These are phyloP conservation scores for Rhodomyrtus psidioides DNA, from an alignment of 441 rosid genomes.

Conservation along the genomic window DNA sequence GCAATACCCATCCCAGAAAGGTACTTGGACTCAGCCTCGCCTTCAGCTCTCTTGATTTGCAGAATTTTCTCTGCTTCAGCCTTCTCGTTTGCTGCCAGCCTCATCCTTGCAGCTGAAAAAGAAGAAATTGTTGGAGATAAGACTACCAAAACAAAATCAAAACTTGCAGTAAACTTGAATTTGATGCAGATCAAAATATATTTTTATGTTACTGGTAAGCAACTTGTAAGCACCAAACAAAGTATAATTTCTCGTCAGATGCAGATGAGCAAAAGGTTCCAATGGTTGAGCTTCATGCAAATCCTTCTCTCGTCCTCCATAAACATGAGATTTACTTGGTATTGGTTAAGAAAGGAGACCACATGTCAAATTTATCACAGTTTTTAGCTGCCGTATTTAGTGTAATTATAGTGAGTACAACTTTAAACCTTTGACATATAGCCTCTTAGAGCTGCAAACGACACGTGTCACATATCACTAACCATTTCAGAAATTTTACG, in stretches of 20 bases:
- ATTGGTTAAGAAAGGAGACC: neutral
- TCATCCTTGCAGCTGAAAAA: slow-evolving; percentile 1
- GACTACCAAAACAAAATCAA: neutral
- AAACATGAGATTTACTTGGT: neutral
- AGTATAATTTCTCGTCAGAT: neutral
- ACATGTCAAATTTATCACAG: neutral
- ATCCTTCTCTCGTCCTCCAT: neutral
- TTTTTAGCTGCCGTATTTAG: neutral
- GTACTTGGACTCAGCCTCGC: slow-evolving; percentile 9
- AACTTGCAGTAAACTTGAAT: neutral
- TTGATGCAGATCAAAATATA: neutral
- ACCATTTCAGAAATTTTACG: neutral
- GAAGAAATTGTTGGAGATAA: neutral
- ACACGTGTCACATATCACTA: neutral
- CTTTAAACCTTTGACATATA: neutral
- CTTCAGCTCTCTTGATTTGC: slow-evolving; percentile 1
- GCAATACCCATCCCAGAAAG: neutral
- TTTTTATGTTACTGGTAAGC: neutral
- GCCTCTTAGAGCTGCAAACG: neutral
- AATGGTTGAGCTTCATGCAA: neutral
- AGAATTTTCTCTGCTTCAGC: neutral
- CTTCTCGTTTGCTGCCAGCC: slow-evolving; percentile 2
- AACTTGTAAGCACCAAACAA: neutral
- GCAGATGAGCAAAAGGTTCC: neutral
- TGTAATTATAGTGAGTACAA: neutral